phyloP scores from a whole-genome alignment of 2,329 filamentous ascomycete species.

The Cladobotryum protrusum region DNA sequence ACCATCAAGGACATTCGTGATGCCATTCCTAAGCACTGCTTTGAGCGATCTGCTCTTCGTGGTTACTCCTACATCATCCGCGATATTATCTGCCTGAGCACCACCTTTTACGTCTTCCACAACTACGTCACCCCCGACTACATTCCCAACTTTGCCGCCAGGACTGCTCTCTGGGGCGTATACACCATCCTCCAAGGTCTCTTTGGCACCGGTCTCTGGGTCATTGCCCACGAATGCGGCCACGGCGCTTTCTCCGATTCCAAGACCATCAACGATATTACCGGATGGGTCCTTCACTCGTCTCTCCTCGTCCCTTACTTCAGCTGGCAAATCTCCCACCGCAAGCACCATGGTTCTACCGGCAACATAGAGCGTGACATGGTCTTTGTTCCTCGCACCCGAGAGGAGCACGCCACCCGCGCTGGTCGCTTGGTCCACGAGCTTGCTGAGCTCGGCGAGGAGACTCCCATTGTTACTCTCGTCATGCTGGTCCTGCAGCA shows the following conservation, averaged over 20 bases:
- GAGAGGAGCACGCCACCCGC: conserved; percentile 70
- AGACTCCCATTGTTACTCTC: conserved; percentile 81
- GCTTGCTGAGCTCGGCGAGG: conserved; percentile 82
- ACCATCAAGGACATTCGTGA: conserved; percentile 97
- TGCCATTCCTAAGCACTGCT: conserved; percentile 97
- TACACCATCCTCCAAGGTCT: conserved; percentile 83
- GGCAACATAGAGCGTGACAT: conserved; percentile 97
- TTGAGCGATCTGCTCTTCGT: conserved; percentile 70
- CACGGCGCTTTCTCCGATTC: conserved; percentile 96
- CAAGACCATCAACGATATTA: conserved; percentile 81
- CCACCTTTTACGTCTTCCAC: conserved; percentile 83
- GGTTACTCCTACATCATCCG: conserved; percentile 80
- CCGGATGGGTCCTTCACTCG: conserved; percentile 89
- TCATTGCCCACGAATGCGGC: conserved; percentile 95
- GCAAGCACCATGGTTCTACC: conserved; percentile 99
- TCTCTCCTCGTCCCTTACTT: conserved; percentile 91
- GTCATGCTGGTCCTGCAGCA: conserved; percentile 74
- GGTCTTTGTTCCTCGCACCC: conserved; percentile 95
- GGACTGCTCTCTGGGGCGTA: conserved; percentile 57
- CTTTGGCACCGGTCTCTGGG: conserved; percentile 91
- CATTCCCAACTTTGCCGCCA: conserved; percentile 62
- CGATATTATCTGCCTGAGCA: conserved; percentile 65
- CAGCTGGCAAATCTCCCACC: conserved; percentile 98
- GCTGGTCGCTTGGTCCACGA: conserved; percentile 73
- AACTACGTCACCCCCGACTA: conserved; percentile 81